Conservation (phyloP, 176 grass and related monocot species). For the Musa schizocarpa region DNA sequence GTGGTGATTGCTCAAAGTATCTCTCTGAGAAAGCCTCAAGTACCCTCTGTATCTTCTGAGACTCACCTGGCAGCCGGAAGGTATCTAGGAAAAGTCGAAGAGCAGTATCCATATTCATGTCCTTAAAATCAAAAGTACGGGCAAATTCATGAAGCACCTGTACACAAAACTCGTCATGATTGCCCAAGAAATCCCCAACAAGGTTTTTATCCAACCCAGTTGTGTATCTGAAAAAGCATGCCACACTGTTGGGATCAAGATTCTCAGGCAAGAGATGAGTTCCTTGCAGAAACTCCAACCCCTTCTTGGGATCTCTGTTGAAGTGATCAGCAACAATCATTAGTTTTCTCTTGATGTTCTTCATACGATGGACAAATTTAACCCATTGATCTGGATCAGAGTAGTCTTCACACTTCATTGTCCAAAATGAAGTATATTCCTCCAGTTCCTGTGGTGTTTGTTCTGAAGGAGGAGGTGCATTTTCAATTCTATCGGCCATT, state of each 20-base stretch:
- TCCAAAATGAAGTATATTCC: constrained; percentile 91
- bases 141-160: constrained; percentile 96
- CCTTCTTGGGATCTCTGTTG: constrained; percentile 97
- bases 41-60: constrained; percentile 98
- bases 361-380: constrained; percentile 82
- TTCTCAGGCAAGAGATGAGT: constrained; percentile 96
- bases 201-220: constrained; percentile 97
- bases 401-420: constrained; percentile 73
- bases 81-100: constrained; percentile 90
- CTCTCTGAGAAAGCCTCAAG: constrained; percentile 98
- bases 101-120: constrained; percentile 94
- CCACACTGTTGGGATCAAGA: constrained; percentile 95
- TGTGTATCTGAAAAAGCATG: constrained; percentile 89
- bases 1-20: constrained; percentile 86
- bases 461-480: constrained; percentile 41
- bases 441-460: constrained; percentile 58
- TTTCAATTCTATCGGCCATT: constrained; percentile 76
- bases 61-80: constrained; percentile 86
- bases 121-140: constrained; percentile 84
- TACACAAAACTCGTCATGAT: constrained; percentile 99
- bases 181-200: constrained; percentile 91
- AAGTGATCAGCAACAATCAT: constrained; percentile 98
- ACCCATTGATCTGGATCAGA: constrained; percentile 85
- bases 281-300: constrained; percentile 96
- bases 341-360: constrained; percentile 83